Conservation (phyloP, 345 rosid species). For the Gossypium mustelinum region DNA sequence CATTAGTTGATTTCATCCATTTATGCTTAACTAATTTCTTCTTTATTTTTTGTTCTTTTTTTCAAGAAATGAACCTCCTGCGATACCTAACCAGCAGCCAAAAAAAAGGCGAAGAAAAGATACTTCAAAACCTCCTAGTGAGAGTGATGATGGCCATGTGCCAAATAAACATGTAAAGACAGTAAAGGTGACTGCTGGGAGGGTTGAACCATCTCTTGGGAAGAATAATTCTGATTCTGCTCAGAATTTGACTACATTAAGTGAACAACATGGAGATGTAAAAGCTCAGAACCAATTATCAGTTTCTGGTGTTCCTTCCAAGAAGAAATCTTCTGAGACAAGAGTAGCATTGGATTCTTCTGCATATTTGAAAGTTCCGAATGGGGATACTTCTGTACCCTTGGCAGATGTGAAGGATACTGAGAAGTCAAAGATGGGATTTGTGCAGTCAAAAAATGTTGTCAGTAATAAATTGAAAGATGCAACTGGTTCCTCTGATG, state of each 20-base stretch:
- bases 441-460: conserved; percentile 35
- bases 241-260: conserved; percentile 31
- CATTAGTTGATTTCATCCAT: background rate
- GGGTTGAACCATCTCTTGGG: conserved; percentile 31
- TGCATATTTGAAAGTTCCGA: conserved; percentile 36
- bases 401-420: conserved; percentile 37
- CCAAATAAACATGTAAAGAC: conserved; percentile 55
- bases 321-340: conserved; percentile 54
- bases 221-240: conserved; percentile 29
- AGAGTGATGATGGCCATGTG: conserved; percentile 40
- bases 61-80: conserved; percentile 52
- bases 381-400: conserved; percentile 41
- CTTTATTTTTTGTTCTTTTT: conserved; percentile 8
- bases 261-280: conserved; percentile 32
- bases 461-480: conserved; percentile 50
- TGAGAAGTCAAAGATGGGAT: conserved; percentile 52
- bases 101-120: conserved; percentile 88
- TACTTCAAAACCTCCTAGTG: conserved; percentile 40
- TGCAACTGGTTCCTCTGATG: conserved; percentile 38
- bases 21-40: background rate
- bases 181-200: conserved; percentile 40
- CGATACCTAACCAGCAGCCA: conserved; percentile 49
- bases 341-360: conserved; percentile 36
- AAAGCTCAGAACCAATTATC: conserved; percentile 42
- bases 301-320: conserved; percentile 41